Evolutionary conservation across 495 filamentous ascomycete genomes (phyloP), one percentile per base, ranked within the genome.

Genomic region (Geoglossum glabrum): DNA sequence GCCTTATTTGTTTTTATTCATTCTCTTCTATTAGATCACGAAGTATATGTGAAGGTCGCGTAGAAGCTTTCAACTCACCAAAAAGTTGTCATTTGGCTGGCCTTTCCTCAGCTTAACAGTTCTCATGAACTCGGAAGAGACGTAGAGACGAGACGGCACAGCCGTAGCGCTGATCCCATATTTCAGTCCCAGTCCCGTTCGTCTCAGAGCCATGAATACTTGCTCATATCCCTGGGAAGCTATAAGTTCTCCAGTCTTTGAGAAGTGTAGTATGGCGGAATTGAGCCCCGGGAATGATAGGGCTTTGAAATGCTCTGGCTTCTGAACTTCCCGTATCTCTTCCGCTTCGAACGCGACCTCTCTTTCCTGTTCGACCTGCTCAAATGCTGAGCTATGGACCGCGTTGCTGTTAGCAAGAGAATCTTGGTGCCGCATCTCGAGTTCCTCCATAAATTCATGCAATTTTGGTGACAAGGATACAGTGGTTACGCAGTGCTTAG

Each of bases 361-460:
- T 13, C 69, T 66, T 58, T 87, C 79, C 43, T 71, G 68, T 61
- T 86, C 76, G 27, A 78, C 70, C 61, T 86, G 83, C 64, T 89
- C 82, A 15, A 82, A 71, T 1, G 85, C 67, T 0, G 67, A 15
- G 60, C 61, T 1, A 61, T 46, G 19, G 70, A 45, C 36, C 66
- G 57, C 7, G 57, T 64, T 61, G 0, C 65, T 64, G 15, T 55
- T 60, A 34, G 67, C 65, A n/a, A 65, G 43, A 13, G 65, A 61
- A 1, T 11, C 61, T 40, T 61, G 59, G 10, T 62, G 60, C 54
- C 61, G 64, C 0, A 0, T 34, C 2, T 60, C 55, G 6, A 73
- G 62, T 21, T 69, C 63, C 9, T 65, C 54, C 50, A 69, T 65
- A 55, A 64, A 67, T 13, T 21, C 34, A 2, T 40, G 25, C 3